Base-by-base conservation (phyloP, 495 filamentous ascomycete genomes). In the Hypoxylon intermedium region DNA sequence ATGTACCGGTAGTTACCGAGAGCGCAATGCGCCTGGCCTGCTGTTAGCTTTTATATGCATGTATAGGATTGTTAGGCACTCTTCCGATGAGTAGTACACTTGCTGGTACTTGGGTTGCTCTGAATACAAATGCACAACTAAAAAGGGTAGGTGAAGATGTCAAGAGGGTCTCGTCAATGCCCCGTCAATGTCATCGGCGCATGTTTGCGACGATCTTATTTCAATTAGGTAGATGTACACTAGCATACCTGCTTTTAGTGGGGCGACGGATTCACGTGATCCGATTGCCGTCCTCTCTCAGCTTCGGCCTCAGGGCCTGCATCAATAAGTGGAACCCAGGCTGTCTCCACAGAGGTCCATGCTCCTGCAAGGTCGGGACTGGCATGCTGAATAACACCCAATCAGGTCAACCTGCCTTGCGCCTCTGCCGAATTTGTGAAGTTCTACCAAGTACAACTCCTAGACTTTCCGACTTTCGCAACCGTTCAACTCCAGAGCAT, bases 321-420 rank as follows among this genome's bases (percentile, higher is more conserved):
- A 13, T 37, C n/a, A n/a, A n/a, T n/a, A n/a, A n/a, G n/a, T n/a
- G n/a, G n/a, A n/a, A n/a, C 15, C 4, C 12, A 15, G 34, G n/a
- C 5, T 4, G 12, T 37, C 11, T 37, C n/a, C n/a, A 15, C 34
- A 37, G 16, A 24, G 23, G 15, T 18, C 13, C 28, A 34, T 49
- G 30, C 23, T 40, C 13, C 48, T 51, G 33, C 33, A 51, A n/a
- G 34, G 43, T 16, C 41, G 24, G 15, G 24, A 4, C 33, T 33
- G 11, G 43, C 6, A 3, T 48, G 11, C 9, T 9, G 16, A 23
- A 26, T 48, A 19, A 18, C 18, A 43, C 41, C 58, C 58, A 62
- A 62, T 62, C 38, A 55, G 41, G 23, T 63, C 11, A 38, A 55
- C 15, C n/a, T 45, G 42, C 48, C 41, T 60, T 42, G 41, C 41